A percentile compares a stretch with the other conserved stretches of the same genome.
Conservation (phyloP, 306 rosid species). For the Castanea crenata region DNA sequence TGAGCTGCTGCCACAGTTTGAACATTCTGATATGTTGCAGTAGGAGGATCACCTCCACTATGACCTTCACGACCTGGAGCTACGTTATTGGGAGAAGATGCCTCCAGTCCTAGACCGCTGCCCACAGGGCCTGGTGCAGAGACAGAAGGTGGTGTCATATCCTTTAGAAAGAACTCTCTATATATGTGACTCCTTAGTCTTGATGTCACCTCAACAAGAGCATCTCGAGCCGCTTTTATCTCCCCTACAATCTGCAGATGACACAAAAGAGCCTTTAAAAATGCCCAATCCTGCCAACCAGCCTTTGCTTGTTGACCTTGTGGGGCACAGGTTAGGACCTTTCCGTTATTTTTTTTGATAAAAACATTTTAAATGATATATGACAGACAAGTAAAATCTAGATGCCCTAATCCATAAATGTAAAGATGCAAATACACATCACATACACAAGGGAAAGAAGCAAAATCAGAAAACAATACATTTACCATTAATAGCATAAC, state of each 20-base stretch:
- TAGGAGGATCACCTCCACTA: conserved; percentile 38
- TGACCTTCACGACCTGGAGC: conserved; percentile 45
- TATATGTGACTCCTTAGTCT: conserved; percentile 76
- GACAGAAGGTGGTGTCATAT: conserved; percentile 44
- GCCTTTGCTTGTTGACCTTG: conserved; percentile 13
- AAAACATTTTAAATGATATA: neutral
- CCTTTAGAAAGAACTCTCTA: conserved; percentile 72
- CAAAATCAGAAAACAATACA: neutral
- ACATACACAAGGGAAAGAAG: too few relatives aligned
- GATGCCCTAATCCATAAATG: too few relatives aligned
- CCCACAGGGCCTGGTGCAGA: conserved; percentile 35
- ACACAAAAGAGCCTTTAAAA: conserved; percentile 24
- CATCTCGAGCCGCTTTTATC: conserved; percentile 88
- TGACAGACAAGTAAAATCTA: too few relatives aligned
- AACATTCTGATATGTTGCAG: conserved; percentile 47
- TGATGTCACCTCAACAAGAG: conserved; percentile 90
- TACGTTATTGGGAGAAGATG: conserved; percentile 48
- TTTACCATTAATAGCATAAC: neutral
- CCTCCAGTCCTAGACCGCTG: conserved; percentile 38
- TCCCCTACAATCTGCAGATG: conserved; percentile 79
- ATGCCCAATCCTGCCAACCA: conserved; percentile 9
- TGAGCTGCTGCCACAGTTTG: conserved; percentile 44
- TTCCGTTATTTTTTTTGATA: conserved; percentile 1
- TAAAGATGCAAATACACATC: too few relatives aligned
- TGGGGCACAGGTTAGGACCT: conserved; percentile 21